A percentile compares a stretch with the other conserved stretches of the same genome.
Evolutionary conservation across 208 protist species (phyloP).

Genomic region (Trichomonas gallinae): DNA sequence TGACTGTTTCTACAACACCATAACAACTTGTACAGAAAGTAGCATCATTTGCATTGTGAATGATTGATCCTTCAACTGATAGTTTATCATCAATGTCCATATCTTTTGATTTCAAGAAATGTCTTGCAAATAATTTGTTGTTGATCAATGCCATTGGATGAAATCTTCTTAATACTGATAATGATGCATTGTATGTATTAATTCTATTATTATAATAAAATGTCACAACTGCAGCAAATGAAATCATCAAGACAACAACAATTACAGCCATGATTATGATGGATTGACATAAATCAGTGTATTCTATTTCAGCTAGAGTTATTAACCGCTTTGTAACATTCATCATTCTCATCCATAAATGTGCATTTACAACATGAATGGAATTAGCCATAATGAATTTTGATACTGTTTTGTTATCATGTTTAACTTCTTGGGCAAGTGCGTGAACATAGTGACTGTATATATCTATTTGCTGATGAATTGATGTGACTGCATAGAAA

Average conservation of each 20-base stretch:
- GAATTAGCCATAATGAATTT: not conserved
- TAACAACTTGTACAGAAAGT: not conserved
- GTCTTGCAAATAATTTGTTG: not conserved
- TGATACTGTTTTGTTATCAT: not conserved
- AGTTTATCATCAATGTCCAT: not conserved
- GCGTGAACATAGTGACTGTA: not conserved
- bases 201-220: not conserved
- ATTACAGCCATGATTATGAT: not conserved
- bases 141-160: not conserved
- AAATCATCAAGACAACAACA: not conserved
- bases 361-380: not conserved
- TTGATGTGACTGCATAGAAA: not conserved
- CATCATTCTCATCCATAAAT: not conserved
- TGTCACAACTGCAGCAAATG: not conserved
- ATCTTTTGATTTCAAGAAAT: not conserved
- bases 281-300: not conserved
- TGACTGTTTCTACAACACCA: not conserved
- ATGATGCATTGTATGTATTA: not conserved
- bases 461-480: not conserved
- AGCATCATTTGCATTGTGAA: not conserved
- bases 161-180: not conserved
- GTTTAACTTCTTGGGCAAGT: not conserved
- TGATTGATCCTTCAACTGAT: not conserved
- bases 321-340: not conserved
- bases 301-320: not conserved